Evolutionary conservation across 306 rosid species (phyloP).

Genomic region (Citrullus colocynthis): DNA sequence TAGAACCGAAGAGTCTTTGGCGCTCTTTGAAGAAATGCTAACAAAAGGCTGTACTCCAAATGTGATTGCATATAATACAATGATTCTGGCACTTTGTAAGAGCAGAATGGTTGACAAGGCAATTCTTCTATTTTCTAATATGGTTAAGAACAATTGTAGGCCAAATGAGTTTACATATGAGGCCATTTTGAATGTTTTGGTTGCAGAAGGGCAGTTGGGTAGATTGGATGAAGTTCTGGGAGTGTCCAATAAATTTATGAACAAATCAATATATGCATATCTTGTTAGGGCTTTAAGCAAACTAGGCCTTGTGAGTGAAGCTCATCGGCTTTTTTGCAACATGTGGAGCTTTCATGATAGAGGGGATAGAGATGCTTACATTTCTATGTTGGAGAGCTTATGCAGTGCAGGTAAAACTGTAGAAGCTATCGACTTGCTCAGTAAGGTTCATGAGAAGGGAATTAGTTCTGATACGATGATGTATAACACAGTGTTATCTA

Average conservation of each 20-base stretch:
- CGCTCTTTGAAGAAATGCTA: conserved; percentile 53
- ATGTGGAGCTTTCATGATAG: conserved; percentile 76
- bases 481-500: conserved; percentile 67
- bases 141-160: conserved; percentile 61
- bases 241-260: conserved; percentile 45
- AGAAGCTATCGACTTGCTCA: conserved; percentile 71
- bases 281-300: conserved; percentile 64
- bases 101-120: conserved; percentile 64
- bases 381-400: conserved; percentile 79
- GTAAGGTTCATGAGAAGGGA: conserved; percentile 71
- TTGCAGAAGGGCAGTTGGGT: conserved; percentile 63
- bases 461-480: conserved; percentile 54
- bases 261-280: conserved; percentile 53
- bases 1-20: conserved; percentile 39
- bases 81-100: conserved; percentile 74
- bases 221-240: conserved; percentile 54
- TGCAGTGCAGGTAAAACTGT: conserved; percentile 58
- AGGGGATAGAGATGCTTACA: conserved; percentile 65
- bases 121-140: conserved; percentile 50
- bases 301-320: conserved; percentile 73
- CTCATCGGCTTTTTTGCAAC: conserved; percentile 79
- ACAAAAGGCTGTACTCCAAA: conserved; percentile 47
- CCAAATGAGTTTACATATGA: conserved; percentile 80
- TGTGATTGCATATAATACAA: conserved; percentile 64
- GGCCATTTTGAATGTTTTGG: conserved; percentile 53